Percentiles rank a stretch among this genome's conserved stretches.
Conservation (phyloP, 2,329 filamentous ascomycete species). For the Drechslera avenae region DNA sequence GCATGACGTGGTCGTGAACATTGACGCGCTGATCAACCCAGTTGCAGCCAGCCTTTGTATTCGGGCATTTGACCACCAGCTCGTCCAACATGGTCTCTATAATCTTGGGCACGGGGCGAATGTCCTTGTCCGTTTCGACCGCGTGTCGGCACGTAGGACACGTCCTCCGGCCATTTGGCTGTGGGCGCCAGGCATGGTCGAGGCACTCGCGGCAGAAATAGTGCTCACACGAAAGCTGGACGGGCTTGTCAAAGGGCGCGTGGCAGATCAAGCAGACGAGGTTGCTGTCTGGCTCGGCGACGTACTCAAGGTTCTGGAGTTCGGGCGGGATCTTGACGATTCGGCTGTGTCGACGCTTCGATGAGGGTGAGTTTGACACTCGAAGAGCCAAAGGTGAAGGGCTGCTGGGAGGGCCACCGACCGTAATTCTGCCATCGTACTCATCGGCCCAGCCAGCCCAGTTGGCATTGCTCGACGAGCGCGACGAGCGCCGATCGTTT, state of each 20-base stretch:
- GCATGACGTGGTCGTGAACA: slow-evolving; percentile 63
- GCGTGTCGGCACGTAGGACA: slow-evolving; percentile 64
- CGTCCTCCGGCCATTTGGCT: slow-evolving; percentile 41
- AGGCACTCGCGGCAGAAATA: slow-evolving; percentile 67
- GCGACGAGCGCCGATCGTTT: slow-evolving; percentile 44
- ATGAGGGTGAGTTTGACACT: slow-evolving; percentile 46
- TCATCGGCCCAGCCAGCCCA: slow-evolving; percentile 29
- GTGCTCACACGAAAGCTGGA: slow-evolving; percentile 65
- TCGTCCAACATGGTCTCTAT: slow-evolving; percentile 67
- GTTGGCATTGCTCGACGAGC: slow-evolving; percentile 40
- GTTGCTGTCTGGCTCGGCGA: slow-evolving; percentile 62
- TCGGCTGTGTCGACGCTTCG: slow-evolving; percentile 43
- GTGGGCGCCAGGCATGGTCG: slow-evolving; percentile 46
- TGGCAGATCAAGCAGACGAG: slow-evolving; percentile 69
- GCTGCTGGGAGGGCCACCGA: slow-evolving; percentile 47
- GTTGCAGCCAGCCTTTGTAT: slow-evolving; percentile 59
- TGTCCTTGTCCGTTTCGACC: slow-evolving; percentile 38
- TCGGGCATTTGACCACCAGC: slow-evolving; percentile 64
- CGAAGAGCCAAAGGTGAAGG: slow-evolving; percentile 48
- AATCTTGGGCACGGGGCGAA: slow-evolving; percentile 57
- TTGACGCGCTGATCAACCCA: slow-evolving; percentile 61
- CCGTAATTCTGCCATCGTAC: slow-evolving; percentile 27
- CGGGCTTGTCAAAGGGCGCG: slow-evolving; percentile 64
- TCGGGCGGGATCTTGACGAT: slow-evolving; percentile 54
- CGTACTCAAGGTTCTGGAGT: slow-evolving; percentile 63